Base-by-base conservation (phyloP, 2,329 filamentous ascomycete species). In the Pseudogymnoascus sp. region DNA sequence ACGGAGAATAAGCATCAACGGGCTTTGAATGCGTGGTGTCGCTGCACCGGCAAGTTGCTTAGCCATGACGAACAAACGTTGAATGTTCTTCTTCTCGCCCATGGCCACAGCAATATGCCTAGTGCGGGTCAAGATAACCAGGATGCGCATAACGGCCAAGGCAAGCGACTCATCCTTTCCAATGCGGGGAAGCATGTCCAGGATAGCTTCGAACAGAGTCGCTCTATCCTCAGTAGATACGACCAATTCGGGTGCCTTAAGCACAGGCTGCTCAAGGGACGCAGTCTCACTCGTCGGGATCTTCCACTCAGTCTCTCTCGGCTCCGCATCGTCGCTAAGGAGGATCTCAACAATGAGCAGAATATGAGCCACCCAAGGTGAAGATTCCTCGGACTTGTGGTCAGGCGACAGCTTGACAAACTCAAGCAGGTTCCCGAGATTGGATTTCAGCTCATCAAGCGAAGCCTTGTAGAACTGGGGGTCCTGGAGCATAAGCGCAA, bases 51-150 rank as follows among this genome's bases (percentile, higher is more conserved):
- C 88, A 64, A 97, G 84, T 74, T 97, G 93, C 74, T 96, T 96
- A 63, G 93, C 87, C 90, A 97, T 96, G 61, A 97, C 84, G 75
- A 99, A 97, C 21, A 99, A 80, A 28, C 91, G 85, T 72, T 95
- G 90, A 59, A 99, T 81, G 69, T 96, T 96, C 72, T 88, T 89
- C 78, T 92, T 96, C 73, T 96, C 89, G 4, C 91, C 90, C 56
- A 97, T 82, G 49, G 83, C 80, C 67, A 86, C 83, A 1, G 95
- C 93, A 65, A 96, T 81, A 12, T 84, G 80, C 60, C 91, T 88
- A 65, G 86, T 84, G 21, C 96, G 86, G 1, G 95, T 97, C 31
- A 99, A 79, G 65, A 97, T 92, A 31, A 96, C 90, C 36, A 99
- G 78, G 11, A 96, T 86, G 42, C 95, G 86, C 59, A 90, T 83